Conservation (phyloP, 495 filamentous ascomycete species). For the Annulohypoxylon moriforme region DNA sequence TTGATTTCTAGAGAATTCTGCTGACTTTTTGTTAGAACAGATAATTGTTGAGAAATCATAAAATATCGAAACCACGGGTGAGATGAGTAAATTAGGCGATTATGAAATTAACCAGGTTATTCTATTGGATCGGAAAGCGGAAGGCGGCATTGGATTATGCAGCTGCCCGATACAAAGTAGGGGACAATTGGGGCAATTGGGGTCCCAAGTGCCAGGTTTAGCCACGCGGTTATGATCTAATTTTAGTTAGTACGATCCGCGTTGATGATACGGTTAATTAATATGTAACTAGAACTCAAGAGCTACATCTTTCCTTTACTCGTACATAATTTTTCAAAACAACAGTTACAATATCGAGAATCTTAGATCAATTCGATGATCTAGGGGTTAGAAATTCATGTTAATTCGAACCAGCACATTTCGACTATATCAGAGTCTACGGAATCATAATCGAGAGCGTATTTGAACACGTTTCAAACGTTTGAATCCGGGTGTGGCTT, state of each 20-base stretch:
- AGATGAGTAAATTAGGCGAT: slow-evolving; percentile 11
- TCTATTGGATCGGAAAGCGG: background rate
- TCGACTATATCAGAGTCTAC: background rate
- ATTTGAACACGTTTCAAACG: slow-evolving; percentile 22
- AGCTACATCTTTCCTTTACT: background rate
- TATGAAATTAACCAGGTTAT: slow-evolving; percentile 24
- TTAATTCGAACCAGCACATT: background rate
- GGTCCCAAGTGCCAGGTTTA: slow-evolving; percentile 22
- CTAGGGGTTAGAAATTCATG: background rate
- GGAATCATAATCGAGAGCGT: background rate
- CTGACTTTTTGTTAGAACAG: background rate
- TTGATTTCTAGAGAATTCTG: background rate
- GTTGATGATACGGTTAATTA: background rate
- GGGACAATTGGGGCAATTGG: background rate
- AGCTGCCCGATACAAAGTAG: background rate
- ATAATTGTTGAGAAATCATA: slow-evolving; percentile 7
- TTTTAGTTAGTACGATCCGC: slow-evolving; percentile 26
- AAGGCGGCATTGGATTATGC: slow-evolving; percentile 14
- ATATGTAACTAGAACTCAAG: background rate
- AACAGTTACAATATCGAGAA: background rate
- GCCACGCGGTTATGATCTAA: slow-evolving; percentile 30
- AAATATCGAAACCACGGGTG: background rate
- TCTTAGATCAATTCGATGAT: background rate
- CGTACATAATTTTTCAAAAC: background rate
- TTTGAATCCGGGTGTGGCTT: background rate